Conservation (phyloP, 2,329 filamentous ascomycete genomes). For the Tolypocladium ophioglossoides region DNA sequence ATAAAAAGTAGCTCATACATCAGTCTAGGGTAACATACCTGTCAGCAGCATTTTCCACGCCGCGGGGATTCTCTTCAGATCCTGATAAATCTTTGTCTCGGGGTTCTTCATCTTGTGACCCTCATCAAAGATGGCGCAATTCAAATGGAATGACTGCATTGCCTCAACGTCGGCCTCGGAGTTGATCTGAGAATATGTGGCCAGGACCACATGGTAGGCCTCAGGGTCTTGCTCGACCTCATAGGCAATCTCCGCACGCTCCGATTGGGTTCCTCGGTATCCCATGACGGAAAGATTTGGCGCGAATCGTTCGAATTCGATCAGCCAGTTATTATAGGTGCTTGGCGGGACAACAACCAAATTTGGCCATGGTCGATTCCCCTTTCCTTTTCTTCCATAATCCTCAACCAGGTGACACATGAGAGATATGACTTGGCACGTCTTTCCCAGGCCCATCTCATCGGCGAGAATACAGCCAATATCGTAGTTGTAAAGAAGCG, state of each 20-base stretch:
- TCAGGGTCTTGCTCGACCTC: conserved; percentile 53
- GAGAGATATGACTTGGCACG: conserved; percentile 90
- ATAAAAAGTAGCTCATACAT: neutral
- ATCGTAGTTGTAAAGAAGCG: conserved; percentile 66
- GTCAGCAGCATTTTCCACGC: conserved; percentile 74
- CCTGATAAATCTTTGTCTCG: conserved; percentile 69
- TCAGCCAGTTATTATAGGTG: conserved; percentile 91
- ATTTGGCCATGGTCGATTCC: conserved; percentile 51
- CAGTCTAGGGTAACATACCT: conserved; percentile 11
- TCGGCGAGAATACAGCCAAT: conserved; percentile 89
- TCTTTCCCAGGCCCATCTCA: conserved; percentile 96
- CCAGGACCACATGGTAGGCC: conserved; percentile 52
- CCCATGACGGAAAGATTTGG: conserved; percentile 66
- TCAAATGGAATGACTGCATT: conserved; percentile 36
- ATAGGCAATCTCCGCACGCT: conserved; percentile 57
- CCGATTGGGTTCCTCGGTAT: conserved; percentile 53
- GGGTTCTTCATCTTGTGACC: conserved; percentile 89
- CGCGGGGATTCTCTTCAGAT: conserved; percentile 65
- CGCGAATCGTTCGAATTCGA: conserved; percentile 82
- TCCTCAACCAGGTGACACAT: conserved; percentile 72
- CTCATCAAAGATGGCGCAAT: conserved; percentile 74
- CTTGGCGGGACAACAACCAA: conserved; percentile 87
- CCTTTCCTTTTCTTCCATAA: conserved; percentile 23
- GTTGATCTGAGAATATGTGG: conserved; percentile 49
- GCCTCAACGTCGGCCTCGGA: conserved; percentile 38